Percentiles rank a stretch among this genome's conserved stretches.
Conservation (phyloP, 331 rosid species). For the Arachis monticola region DNA sequence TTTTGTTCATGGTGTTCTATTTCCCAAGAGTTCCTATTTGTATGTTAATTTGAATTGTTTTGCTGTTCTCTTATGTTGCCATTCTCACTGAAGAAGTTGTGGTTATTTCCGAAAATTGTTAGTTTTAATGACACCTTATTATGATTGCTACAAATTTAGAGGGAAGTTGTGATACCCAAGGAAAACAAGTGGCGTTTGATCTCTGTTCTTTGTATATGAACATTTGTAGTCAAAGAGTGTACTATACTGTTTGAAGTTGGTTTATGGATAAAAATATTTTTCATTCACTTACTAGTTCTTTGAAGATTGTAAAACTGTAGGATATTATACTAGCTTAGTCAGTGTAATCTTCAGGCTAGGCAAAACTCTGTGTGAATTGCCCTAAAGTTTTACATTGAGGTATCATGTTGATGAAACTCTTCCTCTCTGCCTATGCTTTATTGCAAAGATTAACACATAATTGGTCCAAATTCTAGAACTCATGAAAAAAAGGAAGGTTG, state of each 20-base stretch:
- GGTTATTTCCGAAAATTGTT: background rate
- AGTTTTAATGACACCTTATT: background rate
- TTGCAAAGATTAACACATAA: too few species aligned
- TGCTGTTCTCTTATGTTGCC: background rate
- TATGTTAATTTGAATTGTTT: conserved; percentile 1
- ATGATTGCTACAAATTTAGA: conserved; percentile 10
- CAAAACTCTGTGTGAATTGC: too few species aligned
- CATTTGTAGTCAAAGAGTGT: background rate
- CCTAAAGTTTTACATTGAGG: background rate
- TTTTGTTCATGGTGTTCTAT: background rate
- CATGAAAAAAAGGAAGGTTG: too few species aligned
- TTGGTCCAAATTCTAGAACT: too few species aligned
- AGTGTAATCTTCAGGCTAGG: too few species aligned
- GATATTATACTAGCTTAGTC: background rate
- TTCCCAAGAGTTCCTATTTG: conserved; percentile 1
- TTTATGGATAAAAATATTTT: conserved; percentile 7
- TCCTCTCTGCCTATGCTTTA: too few species aligned
- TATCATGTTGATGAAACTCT: background rate
- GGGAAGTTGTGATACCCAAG: conserved; percentile 7
- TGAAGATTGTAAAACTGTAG: background rate
- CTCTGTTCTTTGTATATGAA: background rate
- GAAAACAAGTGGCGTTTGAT: background rate
- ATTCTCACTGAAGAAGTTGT: background rate
- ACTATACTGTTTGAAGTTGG: conserved; percentile 2
- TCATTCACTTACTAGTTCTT: background rate